Conservation (phyloP, 257 asterid genomes). For the Thymus quinquecostatus region DNA sequence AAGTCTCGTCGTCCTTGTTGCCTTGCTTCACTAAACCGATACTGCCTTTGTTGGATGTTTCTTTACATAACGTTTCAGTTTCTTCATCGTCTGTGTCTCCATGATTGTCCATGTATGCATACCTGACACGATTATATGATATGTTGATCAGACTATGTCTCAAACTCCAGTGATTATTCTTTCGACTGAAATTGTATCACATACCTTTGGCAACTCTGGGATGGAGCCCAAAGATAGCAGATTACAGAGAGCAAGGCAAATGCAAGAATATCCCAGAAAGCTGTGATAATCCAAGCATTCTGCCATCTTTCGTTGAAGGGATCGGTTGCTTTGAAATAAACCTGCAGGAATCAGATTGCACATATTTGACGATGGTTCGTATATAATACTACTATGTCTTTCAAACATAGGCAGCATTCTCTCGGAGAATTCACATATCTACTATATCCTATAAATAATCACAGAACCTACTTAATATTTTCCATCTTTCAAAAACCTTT, state of each 20-base stretch:
- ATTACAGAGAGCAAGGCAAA: constrained; percentile 80
- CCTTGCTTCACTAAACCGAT: constrained; percentile 71
- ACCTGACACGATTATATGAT: constrained; percentile 48
- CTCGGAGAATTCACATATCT: constrained; percentile 12
- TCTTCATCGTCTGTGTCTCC: constrained; percentile 78
- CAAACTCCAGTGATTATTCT: neutral
- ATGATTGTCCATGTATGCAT: constrained; percentile 80
- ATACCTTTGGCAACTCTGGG: constrained; percentile 94
- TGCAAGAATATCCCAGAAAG: constrained; percentile 96
- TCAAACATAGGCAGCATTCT: constrained; percentile 6
- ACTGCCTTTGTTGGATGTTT: constrained; percentile 62
- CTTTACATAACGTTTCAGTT: constrained; percentile 64
- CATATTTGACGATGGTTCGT: constrained; percentile 19
- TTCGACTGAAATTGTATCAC: constrained; percentile 8
- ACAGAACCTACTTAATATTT: neutral
- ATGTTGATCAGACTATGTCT: constrained; percentile 13
- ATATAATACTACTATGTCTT: constrained; percentile 17
- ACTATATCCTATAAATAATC: neutral
- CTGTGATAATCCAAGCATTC: constrained; percentile 92
- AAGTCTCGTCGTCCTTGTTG: constrained; percentile 49
- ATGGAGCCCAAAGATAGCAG: constrained; percentile 98
- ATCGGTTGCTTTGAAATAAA: constrained; percentile 94
- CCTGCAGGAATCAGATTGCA: constrained; percentile 50
- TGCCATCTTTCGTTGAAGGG: constrained; percentile 98
- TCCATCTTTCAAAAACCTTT: neutral